phyloP scores from a whole-genome alignment of 2,329 filamentous ascomycete genomes.

The Aspergillus novofumigatus region DNA sequence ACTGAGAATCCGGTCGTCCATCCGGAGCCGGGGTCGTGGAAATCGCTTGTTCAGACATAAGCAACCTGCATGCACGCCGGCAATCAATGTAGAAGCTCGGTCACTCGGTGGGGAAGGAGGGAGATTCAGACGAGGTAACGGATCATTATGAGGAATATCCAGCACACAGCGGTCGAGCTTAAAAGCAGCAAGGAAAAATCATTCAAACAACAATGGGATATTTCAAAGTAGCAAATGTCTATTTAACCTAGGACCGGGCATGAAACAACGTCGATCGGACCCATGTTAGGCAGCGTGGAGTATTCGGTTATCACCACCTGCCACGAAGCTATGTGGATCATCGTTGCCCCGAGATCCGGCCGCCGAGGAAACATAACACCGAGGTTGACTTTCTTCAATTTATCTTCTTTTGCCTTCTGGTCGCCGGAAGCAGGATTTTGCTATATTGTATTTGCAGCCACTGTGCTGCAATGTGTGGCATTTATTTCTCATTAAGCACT shows the following conservation, averaged over 20 bases:
- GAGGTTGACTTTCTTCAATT: conserved; percentile 5
- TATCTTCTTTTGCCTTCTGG: not conserved
- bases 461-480: conserved; percentile 44
- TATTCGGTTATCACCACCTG: conserved; percentile 47
- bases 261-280: not conserved
- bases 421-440: not conserved
- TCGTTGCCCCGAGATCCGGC: conserved; percentile 28
- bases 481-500: conserved; percentile 48
- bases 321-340: conserved; percentile 23
- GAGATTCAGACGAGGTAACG: conserved; percentile 21
- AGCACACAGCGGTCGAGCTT: not conserved
- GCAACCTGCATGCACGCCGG: conserved; percentile 41
- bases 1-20: conserved; percentile 22
- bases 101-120: conserved; percentile 7
- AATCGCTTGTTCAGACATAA: conserved; percentile 33
- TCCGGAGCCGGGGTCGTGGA: conserved; percentile 20
- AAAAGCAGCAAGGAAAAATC: not conserved
- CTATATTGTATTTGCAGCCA: not conserved
- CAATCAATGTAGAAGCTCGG: conserved; percentile 7
- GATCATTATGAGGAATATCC: conserved; percentile 20
- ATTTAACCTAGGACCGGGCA: not conserved
- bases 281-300: not conserved
- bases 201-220: not conserved
- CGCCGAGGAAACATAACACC: conserved; percentile 1
- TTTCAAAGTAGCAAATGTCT: not conserved